Evolutionary conservation across 2,329 filamentous ascomycete genomes (phyloP).

Genomic region (Gaeumannomyces tritici): DNA sequence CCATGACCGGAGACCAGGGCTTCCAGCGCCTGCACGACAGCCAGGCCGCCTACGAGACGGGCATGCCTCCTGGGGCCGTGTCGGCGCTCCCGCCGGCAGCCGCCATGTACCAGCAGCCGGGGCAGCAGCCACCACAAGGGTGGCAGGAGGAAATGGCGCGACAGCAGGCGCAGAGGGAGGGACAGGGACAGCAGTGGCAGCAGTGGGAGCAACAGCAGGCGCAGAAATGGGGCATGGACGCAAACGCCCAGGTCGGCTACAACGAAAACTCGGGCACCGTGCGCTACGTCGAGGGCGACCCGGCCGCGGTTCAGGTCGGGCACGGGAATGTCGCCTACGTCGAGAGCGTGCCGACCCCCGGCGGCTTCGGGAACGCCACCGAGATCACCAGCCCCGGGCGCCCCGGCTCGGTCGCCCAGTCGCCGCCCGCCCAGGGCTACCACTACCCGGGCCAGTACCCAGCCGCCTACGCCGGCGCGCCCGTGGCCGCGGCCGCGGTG

Average conservation of each 20-base stretch:
- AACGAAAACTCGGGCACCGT: constrained; percentile 3
- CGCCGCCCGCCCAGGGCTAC: constrained; percentile 8
- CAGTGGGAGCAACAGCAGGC: not conserved
- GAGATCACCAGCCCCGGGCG: constrained; percentile 3
- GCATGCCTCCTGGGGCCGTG: constrained; percentile 8
- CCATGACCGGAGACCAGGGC: constrained; percentile 17
- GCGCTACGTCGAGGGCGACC: constrained; percentile 1
- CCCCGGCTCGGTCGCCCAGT: constrained; percentile 1
- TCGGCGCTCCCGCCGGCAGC: not conserved
- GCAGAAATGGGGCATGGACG: not conserved
- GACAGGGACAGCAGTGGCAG: constrained; percentile 1
- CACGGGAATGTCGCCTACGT: not conserved
- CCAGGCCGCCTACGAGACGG: constrained; percentile 20
- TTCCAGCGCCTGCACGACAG: constrained; percentile 28
- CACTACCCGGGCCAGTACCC: constrained; percentile 14
- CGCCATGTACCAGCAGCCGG: not conserved
- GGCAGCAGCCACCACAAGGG: not conserved
- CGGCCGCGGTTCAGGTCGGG: not conserved
- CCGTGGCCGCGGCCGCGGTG: constrained; percentile 6
- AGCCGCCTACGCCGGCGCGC: constrained; percentile 11
- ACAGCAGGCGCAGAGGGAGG: not conserved
- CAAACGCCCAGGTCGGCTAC: constrained; percentile 1
- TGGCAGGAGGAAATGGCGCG: constrained; percentile 1
- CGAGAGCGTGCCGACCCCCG: not conserved
- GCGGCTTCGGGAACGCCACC: not conserved